A percentile compares a stretch with the other conserved stretches of the same genome.
phyloP scores from a whole-genome alignment of 805 yeast genomes.

The Candida morakotiae region DNA sequence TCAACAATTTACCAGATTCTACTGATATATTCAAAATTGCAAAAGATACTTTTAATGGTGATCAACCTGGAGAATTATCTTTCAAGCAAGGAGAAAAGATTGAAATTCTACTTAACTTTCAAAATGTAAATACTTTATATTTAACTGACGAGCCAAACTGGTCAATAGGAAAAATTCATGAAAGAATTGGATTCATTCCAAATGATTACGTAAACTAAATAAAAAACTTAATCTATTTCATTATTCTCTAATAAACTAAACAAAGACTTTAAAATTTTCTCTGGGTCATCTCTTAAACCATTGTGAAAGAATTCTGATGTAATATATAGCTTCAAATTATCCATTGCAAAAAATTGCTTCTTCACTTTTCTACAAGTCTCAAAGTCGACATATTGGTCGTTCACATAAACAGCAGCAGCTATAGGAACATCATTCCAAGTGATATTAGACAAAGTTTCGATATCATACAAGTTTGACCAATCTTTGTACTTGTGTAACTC shows the following conservation, averaged over 20 bases:
- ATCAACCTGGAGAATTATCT: conserved; percentile 34
- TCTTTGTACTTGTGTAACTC: conserved; percentile 26
- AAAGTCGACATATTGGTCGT: conserved; percentile 53
- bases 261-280: conserved; percentile 34
- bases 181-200: conserved; percentile 37
- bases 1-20: conserved; percentile 13
- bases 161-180: conserved; percentile 25
- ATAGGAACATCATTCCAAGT: conserved; percentile 37
- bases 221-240: conserved; percentile 31
- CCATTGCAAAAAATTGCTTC: conserved; percentile 21
- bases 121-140: conserved; percentile 18
- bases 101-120: conserved; percentile 30
- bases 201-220: conserved; percentile 19
- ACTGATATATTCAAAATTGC: conserved; percentile 10
- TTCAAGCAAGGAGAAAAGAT: conserved; percentile 29
- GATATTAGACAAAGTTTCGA: conserved; percentile 21
- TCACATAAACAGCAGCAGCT: conserved; percentile 46
- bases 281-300: conserved; percentile 43
- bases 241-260: conserved; percentile 32
- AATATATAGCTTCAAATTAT: conserved; percentile 38
- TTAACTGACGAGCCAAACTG: conserved; percentile 21
- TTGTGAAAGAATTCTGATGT: conserved; percentile 50
- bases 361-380: conserved; percentile 35
- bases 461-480: conserved; percentile 39
- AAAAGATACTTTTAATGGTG: conserved; percentile 25